A percentile compares a stretch with the other conserved stretches of the same genome.
phyloP scores from a whole-genome alignment of 2,329 filamentous ascomycete genomes.

The Cadophora malorum region DNA sequence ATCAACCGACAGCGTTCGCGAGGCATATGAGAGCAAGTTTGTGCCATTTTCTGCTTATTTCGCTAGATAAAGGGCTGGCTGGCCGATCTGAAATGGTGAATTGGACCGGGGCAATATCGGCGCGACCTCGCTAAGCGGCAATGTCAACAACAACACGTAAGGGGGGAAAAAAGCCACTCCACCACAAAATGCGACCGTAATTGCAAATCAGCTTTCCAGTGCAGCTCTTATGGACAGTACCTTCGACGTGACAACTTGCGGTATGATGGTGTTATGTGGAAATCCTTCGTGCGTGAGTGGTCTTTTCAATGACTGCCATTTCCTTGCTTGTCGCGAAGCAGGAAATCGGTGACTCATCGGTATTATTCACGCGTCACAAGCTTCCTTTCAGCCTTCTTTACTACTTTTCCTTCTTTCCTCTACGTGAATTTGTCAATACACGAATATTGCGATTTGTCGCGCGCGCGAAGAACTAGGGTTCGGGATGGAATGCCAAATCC shows the following conservation, averaged over 20 bases:
- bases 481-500: too few species aligned
- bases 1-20: not conserved
- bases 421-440: not conserved
- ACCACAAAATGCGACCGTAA: not conserved
- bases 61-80: constrained; percentile 1
- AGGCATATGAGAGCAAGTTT: not conserved
- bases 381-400: not conserved
- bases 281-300: too few species aligned
- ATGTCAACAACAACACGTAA: not conserved
- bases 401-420: not conserved
- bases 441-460: not conserved
- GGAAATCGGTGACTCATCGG: not conserved
- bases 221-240: too few species aligned
- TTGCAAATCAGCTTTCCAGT: too few species aligned
- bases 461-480: too few species aligned
- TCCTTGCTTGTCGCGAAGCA: not conserved
- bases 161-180: not conserved
- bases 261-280: too few species aligned
- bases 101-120: not conserved
- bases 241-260: too few species aligned
- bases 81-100: not conserved
- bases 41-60: not conserved
- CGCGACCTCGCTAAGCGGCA: not conserved
- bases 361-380: not conserved
- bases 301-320: too few species aligned